Conservation (phyloP, 106 monocot species). For the Triglochin maritima region DNA sequence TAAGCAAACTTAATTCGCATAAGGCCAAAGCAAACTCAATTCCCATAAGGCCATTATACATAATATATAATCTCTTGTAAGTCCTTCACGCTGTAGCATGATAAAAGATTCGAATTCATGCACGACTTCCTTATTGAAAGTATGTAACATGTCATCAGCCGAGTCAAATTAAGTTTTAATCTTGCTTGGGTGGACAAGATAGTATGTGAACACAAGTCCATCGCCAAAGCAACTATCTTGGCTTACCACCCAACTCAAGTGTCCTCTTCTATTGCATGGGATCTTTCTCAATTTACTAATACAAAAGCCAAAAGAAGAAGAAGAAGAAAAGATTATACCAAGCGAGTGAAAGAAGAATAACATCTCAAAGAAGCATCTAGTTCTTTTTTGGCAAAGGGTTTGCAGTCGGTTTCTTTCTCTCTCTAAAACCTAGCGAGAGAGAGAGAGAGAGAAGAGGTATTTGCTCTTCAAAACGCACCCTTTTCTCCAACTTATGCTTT, state of each 20-base stretch:
- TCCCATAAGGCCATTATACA: too few relatives aligned
- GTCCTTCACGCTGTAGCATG: too few relatives aligned
- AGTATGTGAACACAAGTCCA: background rate
- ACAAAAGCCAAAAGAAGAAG: background rate
- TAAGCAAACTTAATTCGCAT: too few relatives aligned
- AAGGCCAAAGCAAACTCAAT: too few relatives aligned
- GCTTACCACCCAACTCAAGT: too few relatives aligned
- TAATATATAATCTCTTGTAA: too few relatives aligned
- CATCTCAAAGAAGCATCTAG: slow-evolving; percentile 1
- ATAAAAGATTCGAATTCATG: too few relatives aligned
- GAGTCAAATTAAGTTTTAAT: background rate
- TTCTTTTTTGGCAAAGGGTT: slow-evolving; percentile 4
- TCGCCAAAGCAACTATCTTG: too few relatives aligned
- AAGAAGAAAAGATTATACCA: background rate
- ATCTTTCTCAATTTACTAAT: background rate
- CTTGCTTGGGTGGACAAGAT: background rate
- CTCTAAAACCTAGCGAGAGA: slow-evolving; percentile 1
- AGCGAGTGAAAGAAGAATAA: slow-evolving; percentile 1
- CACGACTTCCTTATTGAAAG: too few relatives aligned
- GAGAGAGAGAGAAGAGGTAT: background rate
- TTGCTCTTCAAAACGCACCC: slow-evolving; percentile 25
- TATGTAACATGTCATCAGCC: background rate
- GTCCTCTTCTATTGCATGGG: background rate
- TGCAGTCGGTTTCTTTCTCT: slow-evolving; percentile 4
- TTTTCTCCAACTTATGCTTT: slow-evolving; percentile 40